Conservation (phyloP, 2,329 filamentous ascomycete genomes). For the Hymenoscyphus scutula region DNA sequence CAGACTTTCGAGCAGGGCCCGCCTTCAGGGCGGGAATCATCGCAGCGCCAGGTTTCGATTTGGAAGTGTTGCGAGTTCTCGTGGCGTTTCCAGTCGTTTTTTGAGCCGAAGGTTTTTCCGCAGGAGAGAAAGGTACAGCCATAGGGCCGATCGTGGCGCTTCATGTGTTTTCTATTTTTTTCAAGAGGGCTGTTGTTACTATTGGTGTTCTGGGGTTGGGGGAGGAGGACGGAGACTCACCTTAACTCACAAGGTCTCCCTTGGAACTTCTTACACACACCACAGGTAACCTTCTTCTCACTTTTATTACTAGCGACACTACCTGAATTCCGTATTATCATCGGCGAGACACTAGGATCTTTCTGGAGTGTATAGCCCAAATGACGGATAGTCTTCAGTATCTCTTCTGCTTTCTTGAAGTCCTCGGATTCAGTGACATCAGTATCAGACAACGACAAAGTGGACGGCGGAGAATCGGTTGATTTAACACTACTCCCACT, state of each 20-base stretch:
- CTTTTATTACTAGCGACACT: slow-evolving; percentile 31
- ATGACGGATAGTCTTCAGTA: slow-evolving; percentile 27
- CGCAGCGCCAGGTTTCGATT: slow-evolving; percentile 70
- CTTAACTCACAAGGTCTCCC: slow-evolving; percentile 55
- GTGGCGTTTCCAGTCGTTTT: slow-evolving; percentile 92
- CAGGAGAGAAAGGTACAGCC: slow-evolving; percentile 74
- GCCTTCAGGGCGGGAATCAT: slow-evolving; percentile 38
- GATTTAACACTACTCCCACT: slow-evolving; percentile 8
- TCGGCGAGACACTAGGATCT: slow-evolving; percentile 21
- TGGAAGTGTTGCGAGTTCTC: slow-evolving; percentile 77
- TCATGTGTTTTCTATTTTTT: slow-evolving; percentile 70
- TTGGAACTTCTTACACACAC: slow-evolving; percentile 47
- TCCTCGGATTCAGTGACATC: slow-evolving; percentile 19
- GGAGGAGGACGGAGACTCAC: slow-evolving; percentile 39
- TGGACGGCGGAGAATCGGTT: slow-evolving; percentile 15
- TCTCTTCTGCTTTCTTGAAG: slow-evolving; percentile 26
- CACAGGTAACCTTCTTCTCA: slow-evolving; percentile 37
- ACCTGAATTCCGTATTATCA: slow-evolving; percentile 25
- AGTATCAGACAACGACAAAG: slow-evolving; percentile 13
- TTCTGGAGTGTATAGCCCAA: slow-evolving; percentile 30
- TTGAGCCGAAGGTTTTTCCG: slow-evolving; percentile 77
- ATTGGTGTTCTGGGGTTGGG: not conserved
- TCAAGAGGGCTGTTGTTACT: slow-evolving; percentile 15
- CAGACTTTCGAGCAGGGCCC: slow-evolving; percentile 57
- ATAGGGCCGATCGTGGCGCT: slow-evolving; percentile 78